Evolutionary conservation across 2,329 filamentous ascomycete genomes (phyloP).

Genomic region (Arthrinium puccinioides): DNA sequence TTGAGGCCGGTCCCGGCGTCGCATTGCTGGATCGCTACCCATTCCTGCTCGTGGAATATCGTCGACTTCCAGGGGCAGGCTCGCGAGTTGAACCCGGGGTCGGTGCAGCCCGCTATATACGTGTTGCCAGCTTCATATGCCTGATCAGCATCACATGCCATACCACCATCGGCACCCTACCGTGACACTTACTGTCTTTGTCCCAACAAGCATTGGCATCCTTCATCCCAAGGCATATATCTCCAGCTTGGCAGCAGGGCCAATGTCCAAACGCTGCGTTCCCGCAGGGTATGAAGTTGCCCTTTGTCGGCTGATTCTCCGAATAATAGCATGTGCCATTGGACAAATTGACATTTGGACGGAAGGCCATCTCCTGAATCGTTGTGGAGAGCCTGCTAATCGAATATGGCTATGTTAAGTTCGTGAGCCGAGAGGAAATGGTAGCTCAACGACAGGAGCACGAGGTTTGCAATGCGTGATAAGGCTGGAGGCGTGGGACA

Average conservation of each 20-base stretch:
- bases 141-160: neutral
- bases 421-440: too few species aligned
- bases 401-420: too few species aligned
- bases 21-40: constrained; percentile 7
- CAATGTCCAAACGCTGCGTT: constrained; percentile 6
- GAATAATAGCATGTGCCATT: constrained; percentile 8
- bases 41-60: constrained; percentile 5
- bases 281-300: constrained; percentile 7
- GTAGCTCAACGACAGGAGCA: too few species aligned
- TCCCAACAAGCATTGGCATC: constrained; percentile 7
- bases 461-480: too few species aligned
- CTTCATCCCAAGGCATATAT: constrained; percentile 4
- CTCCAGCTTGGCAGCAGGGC: constrained; percentile 6
- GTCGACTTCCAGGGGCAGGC: constrained; percentile 5
- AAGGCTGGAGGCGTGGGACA: too few species aligned
- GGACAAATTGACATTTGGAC: constrained; percentile 3
- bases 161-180: neutral
- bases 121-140: constrained; percentile 4
- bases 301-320: constrained; percentile 2
- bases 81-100: constrained; percentile 3
- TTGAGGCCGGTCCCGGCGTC: neutral
- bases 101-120: constrained; percentile 8
- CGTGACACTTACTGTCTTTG: constrained; percentile 1
- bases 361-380: too few species aligned
- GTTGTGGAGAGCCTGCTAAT: too few species aligned